A percentile compares a stretch with the other conserved stretches of the same genome.
These are phyloP conservation scores for Candolleomyces aberdarensis DNA, from an alignment of 768 basidiomycete species.

Conservation along the genomic window DNA sequence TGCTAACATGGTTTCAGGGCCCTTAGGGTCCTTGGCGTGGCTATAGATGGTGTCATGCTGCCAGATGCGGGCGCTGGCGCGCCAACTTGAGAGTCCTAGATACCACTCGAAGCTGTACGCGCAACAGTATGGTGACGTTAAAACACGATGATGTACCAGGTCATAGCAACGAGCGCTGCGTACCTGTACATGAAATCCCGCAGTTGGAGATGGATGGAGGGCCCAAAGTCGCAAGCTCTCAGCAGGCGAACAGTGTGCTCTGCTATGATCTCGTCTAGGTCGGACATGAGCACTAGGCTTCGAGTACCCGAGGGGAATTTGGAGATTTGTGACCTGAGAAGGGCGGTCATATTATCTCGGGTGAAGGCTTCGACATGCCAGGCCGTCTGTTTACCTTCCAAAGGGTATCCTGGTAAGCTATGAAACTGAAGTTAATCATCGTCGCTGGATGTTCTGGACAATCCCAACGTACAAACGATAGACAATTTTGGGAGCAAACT, in stretches of 20 bases:
- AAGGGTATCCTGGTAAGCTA: slow-evolving; percentile 45
- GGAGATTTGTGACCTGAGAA: slow-evolving; percentile 37
- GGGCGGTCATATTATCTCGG: slow-evolving; percentile 43
- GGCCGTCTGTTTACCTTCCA: slow-evolving; percentile 38
- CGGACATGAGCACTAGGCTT: slow-evolving; percentile 56
- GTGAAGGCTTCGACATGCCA: slow-evolving; percentile 50
- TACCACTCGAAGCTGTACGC: slow-evolving; percentile 53
- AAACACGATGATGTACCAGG: background rate
- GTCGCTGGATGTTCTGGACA: background rate
- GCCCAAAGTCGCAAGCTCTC: slow-evolving; percentile 49
- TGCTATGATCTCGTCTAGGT: slow-evolving; percentile 61
- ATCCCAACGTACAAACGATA: slow-evolving; percentile 42
- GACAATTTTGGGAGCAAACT: slow-evolving; percentile 52
- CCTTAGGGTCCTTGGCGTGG: slow-evolving; percentile 46
- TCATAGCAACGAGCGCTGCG: background rate
- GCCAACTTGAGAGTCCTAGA: slow-evolving; percentile 51
- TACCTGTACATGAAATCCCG: slow-evolving; percentile 60
- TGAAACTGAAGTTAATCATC: background rate
- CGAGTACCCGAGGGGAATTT: slow-evolving; percentile 26
- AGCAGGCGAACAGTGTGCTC: slow-evolving; percentile 49
- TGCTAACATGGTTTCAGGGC: slow-evolving; percentile 45
- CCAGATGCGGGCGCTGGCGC: slow-evolving; percentile 52
- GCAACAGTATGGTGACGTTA: background rate
- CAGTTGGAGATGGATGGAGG: slow-evolving; percentile 56
- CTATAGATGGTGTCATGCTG: slow-evolving; percentile 38